Evolutionary conservation across 163 green algal genomes (phyloP).

Genomic region (Chlamydomonas reinhardtii): DNA sequence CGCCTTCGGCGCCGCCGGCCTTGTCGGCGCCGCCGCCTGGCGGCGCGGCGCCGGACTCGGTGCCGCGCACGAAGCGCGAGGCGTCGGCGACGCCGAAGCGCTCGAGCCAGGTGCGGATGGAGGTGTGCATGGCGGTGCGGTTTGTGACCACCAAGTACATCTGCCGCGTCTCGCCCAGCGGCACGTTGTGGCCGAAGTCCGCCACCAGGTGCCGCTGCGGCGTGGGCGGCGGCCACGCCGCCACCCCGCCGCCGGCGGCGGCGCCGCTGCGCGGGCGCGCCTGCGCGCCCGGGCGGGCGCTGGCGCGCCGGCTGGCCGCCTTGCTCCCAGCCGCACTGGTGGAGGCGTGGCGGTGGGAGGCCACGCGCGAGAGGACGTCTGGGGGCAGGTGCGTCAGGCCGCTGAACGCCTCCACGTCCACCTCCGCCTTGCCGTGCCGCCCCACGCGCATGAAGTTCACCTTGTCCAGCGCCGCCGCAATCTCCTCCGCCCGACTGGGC

Average conservation of each 20-base stretch:
- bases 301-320: neutral
- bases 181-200: slow-evolving; percentile 60
- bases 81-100: slow-evolving; percentile 62
- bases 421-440: slow-evolving; percentile 1
- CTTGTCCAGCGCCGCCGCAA: too few species aligned
- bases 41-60: neutral
- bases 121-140: slow-evolving; percentile 56
- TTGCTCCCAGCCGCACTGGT: neutral
- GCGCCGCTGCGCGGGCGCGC: neutral
- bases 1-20: too few species aligned
- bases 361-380: slow-evolving; percentile 39
- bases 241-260: neutral
- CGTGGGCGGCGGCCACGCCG: slow-evolving; percentile 29
- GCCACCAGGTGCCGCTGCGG: slow-evolving; percentile 50
- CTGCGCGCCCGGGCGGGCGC: neutral
- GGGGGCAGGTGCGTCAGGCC: slow-evolving; percentile 55
- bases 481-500: too few species aligned
- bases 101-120: slow-evolving; percentile 64
- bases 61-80: slow-evolving; percentile 8
- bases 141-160: slow-evolving; percentile 66
- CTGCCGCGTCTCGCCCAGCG: slow-evolving; percentile 59
- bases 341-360: slow-evolving; percentile 2
- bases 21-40: too few species aligned
- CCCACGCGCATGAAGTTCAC: neutral
- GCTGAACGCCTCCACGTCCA: slow-evolving; percentile 53